Percentiles rank a stretch among this genome's conserved stretches.
Conservation (phyloP, 805 yeast species). For the Nakazawaea populi region DNA sequence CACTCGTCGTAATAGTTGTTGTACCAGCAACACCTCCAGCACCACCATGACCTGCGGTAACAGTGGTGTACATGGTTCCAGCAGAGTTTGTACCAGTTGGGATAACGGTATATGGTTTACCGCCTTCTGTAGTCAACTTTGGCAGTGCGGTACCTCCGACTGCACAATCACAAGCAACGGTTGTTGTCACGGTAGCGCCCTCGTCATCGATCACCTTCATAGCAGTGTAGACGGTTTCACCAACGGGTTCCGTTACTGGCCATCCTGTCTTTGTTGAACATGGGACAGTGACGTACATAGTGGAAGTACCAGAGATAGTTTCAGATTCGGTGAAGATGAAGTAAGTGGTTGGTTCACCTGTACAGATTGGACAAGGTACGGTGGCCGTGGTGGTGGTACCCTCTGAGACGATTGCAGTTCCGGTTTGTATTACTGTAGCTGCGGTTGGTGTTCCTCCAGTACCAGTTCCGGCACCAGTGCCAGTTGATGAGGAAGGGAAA, state of each 20-base stretch:
- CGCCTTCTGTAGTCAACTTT: background rate
- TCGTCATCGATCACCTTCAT: background rate
- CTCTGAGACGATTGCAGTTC: background rate
- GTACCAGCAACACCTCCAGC: too few relatives aligned
- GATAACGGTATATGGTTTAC: background rate
- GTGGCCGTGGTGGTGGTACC: slow-evolving; percentile 7
- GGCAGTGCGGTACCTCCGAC: slow-evolving; percentile 8
- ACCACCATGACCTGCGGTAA: background rate
- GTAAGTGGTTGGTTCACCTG: slow-evolving; percentile 9
- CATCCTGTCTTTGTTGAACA: slow-evolving; percentile 14
- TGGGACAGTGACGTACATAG: slow-evolving; percentile 1
- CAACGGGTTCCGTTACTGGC: slow-evolving; percentile 10
- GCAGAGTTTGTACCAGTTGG: background rate
- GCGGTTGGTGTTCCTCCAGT: background rate
- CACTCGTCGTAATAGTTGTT: too few relatives aligned
- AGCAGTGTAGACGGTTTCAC: background rate
- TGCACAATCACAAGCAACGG: slow-evolving; percentile 7
- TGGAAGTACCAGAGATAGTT: slow-evolving; percentile 1
- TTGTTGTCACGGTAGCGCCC: background rate
- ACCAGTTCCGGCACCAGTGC: background rate
- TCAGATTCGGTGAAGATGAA: slow-evolving; percentile 4
- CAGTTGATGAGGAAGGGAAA: background rate
- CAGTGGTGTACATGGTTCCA: background rate
- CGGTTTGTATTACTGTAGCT: background rate
- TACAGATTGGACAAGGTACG: slow-evolving; percentile 8